Evolutionary conservation across 164 flowering plant species (phyloP).

Genomic region (Echeveria elegans): DNA sequence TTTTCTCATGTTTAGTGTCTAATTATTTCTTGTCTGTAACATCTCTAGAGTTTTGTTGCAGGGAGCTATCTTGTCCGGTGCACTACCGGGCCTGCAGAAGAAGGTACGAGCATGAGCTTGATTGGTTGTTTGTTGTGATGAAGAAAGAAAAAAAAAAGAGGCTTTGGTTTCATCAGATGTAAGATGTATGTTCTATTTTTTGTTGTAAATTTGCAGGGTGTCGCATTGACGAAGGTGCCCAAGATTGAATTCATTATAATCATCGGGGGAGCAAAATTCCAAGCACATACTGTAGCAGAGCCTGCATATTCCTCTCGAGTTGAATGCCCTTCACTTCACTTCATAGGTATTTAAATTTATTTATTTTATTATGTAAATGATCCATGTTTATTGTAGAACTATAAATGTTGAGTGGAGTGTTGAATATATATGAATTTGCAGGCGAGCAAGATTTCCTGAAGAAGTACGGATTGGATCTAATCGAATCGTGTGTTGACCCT

Average conservation of each 20-base stretch:
- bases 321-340: constrained; percentile 30
- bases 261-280: constrained; percentile 30
- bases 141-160: not conserved
- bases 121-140: not conserved
- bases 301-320: constrained; percentile 29
- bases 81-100: constrained; percentile 32
- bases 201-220: constrained; percentile 16
- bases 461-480: constrained; percentile 26
- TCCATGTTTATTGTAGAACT: too few relatives aligned
- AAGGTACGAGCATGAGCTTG: not conserved
- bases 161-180: not conserved
- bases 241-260: constrained; percentile 32
- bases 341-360: constrained; percentile 23
- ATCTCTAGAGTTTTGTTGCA: constrained; percentile 5
- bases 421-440: too few relatives aligned
- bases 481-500: constrained; percentile 47
- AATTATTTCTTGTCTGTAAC: not conserved
- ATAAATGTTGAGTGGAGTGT: not conserved
- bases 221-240: constrained; percentile 30
- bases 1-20: not conserved
- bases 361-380: too few relatives aligned
- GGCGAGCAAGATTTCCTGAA: constrained; percentile 55
- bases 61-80: constrained; percentile 35
- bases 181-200: not conserved
- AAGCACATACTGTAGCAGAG: constrained; percentile 25